Percentiles rank a stretch among this genome's conserved stretches.
Conservation (phyloP, 768 basidiomycete species). For the Austroboletus eburneus region DNA sequence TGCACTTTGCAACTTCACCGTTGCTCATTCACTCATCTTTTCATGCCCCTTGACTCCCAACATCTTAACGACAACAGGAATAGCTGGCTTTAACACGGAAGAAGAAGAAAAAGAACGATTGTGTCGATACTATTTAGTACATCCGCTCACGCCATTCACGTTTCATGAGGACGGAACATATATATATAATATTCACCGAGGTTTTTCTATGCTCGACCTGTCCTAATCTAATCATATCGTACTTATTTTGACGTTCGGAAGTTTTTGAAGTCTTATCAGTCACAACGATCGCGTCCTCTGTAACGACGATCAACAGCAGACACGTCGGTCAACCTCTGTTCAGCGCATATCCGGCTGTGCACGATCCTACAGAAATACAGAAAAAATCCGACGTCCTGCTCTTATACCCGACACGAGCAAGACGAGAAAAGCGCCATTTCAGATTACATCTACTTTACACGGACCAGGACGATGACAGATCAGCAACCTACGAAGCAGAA, state of each 20-base stretch:
- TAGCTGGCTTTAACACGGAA: conserved; percentile 12
- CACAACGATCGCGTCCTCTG: too few species aligned
- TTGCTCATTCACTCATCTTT: not conserved
- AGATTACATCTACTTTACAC: not conserved
- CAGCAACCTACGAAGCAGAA: conserved; percentile 57
- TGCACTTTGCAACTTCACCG: not conserved
- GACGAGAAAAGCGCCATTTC: not conserved
- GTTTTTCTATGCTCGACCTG: not conserved
- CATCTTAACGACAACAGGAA: conserved; percentile 1
- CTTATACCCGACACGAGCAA: not conserved
- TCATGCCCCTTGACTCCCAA: conserved; percentile 3
- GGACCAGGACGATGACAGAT: conserved; percentile 30
- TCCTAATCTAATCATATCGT: conserved; percentile 1
- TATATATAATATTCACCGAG: not conserved
- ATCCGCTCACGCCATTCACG: conserved; percentile 3
- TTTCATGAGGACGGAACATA: conserved; percentile 3
- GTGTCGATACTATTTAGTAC: conserved; percentile 9
- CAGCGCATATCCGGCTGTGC: too few species aligned
- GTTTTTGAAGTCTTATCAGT: too few species aligned
- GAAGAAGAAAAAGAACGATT: conserved; percentile 2
- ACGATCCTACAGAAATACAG: too few species aligned
- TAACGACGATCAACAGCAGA: too few species aligned
- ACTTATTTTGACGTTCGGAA: too few species aligned
- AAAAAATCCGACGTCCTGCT: too few species aligned
- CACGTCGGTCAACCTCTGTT: too few species aligned